phyloP scores from a whole-genome alignment of 2,329 filamentous ascomycete genomes.

The Fusarium nelsonii region DNA sequence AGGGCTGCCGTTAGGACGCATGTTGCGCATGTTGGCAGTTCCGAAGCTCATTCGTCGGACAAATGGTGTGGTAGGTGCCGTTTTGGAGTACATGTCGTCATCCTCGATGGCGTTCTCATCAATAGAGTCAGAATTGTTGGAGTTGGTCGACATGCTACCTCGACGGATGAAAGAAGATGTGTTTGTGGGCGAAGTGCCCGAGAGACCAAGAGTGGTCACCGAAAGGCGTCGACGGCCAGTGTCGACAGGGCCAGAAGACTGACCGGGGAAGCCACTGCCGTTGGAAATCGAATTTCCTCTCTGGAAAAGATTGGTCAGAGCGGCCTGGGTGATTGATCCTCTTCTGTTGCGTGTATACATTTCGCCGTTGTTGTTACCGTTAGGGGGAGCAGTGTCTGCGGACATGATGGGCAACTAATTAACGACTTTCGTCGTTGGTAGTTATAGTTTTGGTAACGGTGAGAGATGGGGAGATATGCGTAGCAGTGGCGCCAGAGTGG shows the following conservation, averaged over 20 bases:
- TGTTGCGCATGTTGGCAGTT: slow-evolving; percentile 76
- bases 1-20: slow-evolving; percentile 67
- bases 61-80: slow-evolving; percentile 78
- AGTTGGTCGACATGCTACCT: slow-evolving; percentile 76
- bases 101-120: slow-evolving; percentile 83
- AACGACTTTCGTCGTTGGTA: slow-evolving; percentile 41
- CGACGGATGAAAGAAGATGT: slow-evolving; percentile 68
- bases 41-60: slow-evolving; percentile 91
- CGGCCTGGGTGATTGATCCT: slow-evolving; percentile 68
- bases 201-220: slow-evolving; percentile 79
- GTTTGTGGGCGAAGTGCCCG: slow-evolving; percentile 74
- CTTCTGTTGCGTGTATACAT: slow-evolving; percentile 64
- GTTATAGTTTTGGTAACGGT: slow-evolving; percentile 47
- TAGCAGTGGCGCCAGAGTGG: slow-evolving; percentile 46
- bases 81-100: slow-evolving; percentile 68
- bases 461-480: slow-evolving; percentile 42
- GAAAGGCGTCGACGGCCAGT: slow-evolving; percentile 77
- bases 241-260: slow-evolving; percentile 60
- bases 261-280: slow-evolving; percentile 58
- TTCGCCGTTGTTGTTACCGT: slow-evolving; percentile 50
- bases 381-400: slow-evolving; percentile 50
- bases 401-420: slow-evolving; percentile 48
- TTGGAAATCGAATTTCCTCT: slow-evolving; percentile 65
- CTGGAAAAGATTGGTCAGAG: slow-evolving; percentile 70
- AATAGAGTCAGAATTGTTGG: slow-evolving; percentile 67